These are phyloP conservation scores for Colletotrichum horii DNA, from an alignment of 2,329 filamentous ascomycete genomes.

Conservation along the genomic window DNA sequence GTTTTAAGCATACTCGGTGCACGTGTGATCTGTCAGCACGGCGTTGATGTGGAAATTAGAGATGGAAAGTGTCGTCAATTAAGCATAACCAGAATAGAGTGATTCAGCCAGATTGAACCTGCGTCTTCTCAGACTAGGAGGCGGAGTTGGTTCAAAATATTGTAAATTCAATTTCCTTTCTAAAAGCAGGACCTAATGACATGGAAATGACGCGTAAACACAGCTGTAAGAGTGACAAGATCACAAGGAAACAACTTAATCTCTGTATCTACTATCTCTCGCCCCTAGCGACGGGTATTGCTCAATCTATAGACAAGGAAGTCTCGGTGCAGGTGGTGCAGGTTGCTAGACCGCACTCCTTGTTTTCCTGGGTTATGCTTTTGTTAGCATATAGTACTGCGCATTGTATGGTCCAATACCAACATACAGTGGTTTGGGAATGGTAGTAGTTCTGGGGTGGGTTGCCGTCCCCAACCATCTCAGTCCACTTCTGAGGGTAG, in stretches of 20 bases:
- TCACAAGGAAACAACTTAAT: not conserved
- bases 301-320: not conserved
- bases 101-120: accelerated
- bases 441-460: not conserved
- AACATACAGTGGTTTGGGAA: not conserved
- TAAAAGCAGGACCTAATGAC: not conserved
- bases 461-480: not conserved
- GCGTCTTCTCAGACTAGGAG: accelerated
- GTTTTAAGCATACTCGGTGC: not conserved
- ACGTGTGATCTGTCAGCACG: not conserved
- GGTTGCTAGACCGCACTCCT: not conserved
- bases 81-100: not conserved
- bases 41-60: not conserved
- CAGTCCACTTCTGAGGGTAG: not conserved
- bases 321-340: not conserved
- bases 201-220: not conserved
- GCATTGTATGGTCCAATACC: not conserved
- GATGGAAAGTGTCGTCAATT: accelerated
- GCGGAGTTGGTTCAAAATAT: not conserved
- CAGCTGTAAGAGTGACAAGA: not conserved
- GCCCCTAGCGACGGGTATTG: not conserved
- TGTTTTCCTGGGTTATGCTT: not conserved
- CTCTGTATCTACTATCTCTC: not conserved
- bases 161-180: not conserved
- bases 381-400: not conserved